Evolutionary conservation across 148 eudicot species (phyloP).

Genomic region (Mesembryanthemum crystallinum): DNA sequence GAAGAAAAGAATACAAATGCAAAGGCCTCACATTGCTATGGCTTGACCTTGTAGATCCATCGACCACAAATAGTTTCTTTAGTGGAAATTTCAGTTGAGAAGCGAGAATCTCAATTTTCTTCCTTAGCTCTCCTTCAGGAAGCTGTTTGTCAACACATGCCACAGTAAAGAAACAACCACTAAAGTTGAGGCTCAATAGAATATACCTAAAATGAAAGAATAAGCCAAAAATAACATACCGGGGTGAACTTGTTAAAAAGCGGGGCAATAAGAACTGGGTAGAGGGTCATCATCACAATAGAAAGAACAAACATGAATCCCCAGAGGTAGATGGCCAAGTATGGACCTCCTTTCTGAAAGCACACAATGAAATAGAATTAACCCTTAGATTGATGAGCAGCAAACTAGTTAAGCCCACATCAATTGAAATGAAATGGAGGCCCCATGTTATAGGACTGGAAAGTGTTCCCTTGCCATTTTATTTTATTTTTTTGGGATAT

Average conservation of each 20-base stretch:
- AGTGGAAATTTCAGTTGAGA: slow-evolving; percentile 90
- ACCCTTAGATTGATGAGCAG: not conserved
- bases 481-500: too few relatives aligned
- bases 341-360: slow-evolving; percentile 98
- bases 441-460: not conserved
- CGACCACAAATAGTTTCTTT: slow-evolving; percentile 94
- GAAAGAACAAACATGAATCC: slow-evolving; percentile 86
- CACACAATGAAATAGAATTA: slow-evolving; percentile 21
- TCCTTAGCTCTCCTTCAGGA: slow-evolving; percentile 80
- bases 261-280: slow-evolving; percentile 89
- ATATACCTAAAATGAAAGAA: slow-evolving; percentile 1
- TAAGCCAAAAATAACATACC: slow-evolving; percentile 43
- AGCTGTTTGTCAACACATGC: slow-evolving; percentile 51
- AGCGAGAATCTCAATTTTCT: slow-evolving; percentile 85
- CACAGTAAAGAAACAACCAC: slow-evolving; percentile 14
- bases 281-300: slow-evolving; percentile 93
- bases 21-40: slow-evolving; percentile 90
- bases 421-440: not conserved
- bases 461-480: not conserved
- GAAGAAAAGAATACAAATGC: not conserved
- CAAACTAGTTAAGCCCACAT: not conserved
- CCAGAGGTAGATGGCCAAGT: slow-evolving; percentile 97
- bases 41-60: slow-evolving; percentile 97
- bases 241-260: slow-evolving; percentile 98
- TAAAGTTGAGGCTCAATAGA: not conserved